Conservation (phyloP, 768 basidiomycete genomes). For the Kwoniella sp. region DNA sequence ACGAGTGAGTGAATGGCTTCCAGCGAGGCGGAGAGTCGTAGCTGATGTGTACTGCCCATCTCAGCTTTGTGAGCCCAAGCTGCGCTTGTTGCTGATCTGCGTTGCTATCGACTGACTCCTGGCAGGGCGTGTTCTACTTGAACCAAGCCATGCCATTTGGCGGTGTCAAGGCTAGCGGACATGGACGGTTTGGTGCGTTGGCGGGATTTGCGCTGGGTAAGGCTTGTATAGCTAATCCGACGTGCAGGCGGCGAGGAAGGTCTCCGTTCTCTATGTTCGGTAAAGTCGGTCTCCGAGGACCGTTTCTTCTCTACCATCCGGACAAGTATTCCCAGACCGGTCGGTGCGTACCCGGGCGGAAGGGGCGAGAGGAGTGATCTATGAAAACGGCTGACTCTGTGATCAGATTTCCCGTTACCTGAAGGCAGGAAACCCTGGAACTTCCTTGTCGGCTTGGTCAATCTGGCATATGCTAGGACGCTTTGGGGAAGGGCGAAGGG, state of each 20-base stretch:
- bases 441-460: conserved; percentile 40
- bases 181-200: conserved; percentile 78
- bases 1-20: conserved; percentile 72
- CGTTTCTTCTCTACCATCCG: conserved; percentile 76
- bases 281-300: conserved; percentile 82
- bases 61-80: too few species aligned
- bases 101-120: background rate
- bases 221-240: conserved; percentile 15
- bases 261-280: conserved; percentile 75
- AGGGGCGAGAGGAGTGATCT: background rate
- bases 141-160: conserved; percentile 94
- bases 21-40: too few species aligned
- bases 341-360: conserved; percentile 53
- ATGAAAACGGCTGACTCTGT: background rate
- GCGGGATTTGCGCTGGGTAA: background rate
- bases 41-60: too few species aligned
- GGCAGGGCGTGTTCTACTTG: conserved; percentile 48
- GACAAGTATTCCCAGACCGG: conserved; percentile 75
- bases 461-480: conserved; percentile 32
- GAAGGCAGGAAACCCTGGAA: conserved; percentile 26
- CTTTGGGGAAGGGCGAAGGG: conserved; percentile 19
- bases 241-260: conserved; percentile 82
- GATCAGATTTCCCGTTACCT: conserved; percentile 41
- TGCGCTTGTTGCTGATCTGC: background rate
- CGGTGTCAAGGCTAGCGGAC: conserved; percentile 83